These are phyloP conservation scores for Schizochytrium sp. DNA, from an alignment of 108 stramenopile species.

Conservation along the genomic window DNA sequence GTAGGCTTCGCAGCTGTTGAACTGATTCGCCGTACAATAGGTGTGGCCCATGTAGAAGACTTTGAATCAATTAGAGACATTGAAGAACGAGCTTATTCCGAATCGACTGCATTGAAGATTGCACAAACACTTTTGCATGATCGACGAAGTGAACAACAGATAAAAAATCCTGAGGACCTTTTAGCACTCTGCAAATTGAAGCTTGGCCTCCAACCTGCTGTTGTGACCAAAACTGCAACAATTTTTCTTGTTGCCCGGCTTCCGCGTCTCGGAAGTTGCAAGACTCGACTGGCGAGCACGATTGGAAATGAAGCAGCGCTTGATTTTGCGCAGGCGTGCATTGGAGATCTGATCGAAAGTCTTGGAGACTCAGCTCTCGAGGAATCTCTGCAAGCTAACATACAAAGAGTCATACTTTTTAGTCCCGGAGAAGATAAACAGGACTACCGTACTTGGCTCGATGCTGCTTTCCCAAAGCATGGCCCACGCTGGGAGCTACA, in stretches of 20 bases:
- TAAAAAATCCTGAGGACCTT: neutral
- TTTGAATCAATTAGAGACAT: neutral
- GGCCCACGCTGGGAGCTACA: neutral
- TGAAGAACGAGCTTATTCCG: neutral
- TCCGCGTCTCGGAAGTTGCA: conserved; percentile 29
- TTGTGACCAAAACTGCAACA: neutral
- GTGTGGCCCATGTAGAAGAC: neutral
- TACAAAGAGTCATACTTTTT: conserved; percentile 38
- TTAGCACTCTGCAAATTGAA: neutral
- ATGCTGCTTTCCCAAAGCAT: neutral
- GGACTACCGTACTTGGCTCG: neutral
- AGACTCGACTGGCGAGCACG: conserved; percentile 40
- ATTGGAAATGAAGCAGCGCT: neutral
- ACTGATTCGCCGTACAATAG: neutral
- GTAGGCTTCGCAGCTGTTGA: conserved; percentile 50
- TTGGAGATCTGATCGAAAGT: neutral
- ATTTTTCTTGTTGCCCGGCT: neutral
- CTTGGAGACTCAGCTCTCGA: neutral
- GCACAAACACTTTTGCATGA: neutral
- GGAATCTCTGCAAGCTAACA: neutral
- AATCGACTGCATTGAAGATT: conserved; percentile 6
- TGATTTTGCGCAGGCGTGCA: conserved; percentile 36
- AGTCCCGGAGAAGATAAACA: conserved; percentile 10
- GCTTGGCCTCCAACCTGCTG: neutral
- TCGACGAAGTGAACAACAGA: neutral